Conservation (phyloP, 164 flowering plant species). For the Tetrastigma voinierianum region DNA sequence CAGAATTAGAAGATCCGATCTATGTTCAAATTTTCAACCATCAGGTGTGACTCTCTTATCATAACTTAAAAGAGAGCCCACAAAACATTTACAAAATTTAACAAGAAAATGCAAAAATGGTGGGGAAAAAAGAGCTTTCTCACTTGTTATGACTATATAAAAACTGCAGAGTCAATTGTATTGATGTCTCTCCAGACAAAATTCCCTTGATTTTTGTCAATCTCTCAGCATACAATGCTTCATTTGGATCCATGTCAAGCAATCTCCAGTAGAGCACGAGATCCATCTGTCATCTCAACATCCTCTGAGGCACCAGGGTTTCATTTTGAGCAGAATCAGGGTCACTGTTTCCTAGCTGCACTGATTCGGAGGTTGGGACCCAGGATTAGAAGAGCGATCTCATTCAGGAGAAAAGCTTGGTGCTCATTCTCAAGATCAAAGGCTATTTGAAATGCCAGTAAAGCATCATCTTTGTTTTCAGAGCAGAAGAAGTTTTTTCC, state of each 20-base stretch:
- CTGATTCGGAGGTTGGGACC: conserved; percentile 33
- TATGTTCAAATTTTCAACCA: conserved; percentile 26
- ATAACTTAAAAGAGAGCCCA: neutral
- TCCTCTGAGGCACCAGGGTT: conserved; percentile 46
- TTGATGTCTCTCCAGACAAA: conserved; percentile 90
- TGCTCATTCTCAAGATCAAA: conserved; percentile 97
- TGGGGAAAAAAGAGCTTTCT: conserved; percentile 9
- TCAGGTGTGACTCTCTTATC: neutral
- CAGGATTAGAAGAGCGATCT: conserved; percentile 57
- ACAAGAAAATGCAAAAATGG: neutral
- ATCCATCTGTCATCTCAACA: conserved; percentile 64
- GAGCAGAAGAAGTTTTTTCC: conserved; percentile 73
- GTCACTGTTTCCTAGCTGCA: conserved; percentile 30
- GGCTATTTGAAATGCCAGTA: conserved; percentile 89
- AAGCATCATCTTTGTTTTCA: conserved; percentile 73
- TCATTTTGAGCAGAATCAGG: conserved; percentile 40
- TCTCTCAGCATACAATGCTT: conserved; percentile 61
- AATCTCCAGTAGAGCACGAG: conserved; percentile 32
- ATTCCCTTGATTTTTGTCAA: conserved; percentile 69
- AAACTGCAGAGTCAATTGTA: conserved; percentile 85
- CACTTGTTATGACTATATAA: conserved; percentile 88
- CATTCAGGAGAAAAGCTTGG: conserved; percentile 90
- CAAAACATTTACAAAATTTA: neutral
- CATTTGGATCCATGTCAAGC: conserved; percentile 46
- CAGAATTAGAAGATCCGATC: conserved; percentile 85